Evolutionary conservation across 257 asterid species (phyloP), one percentile per base, ranked within the genome.

Genomic region (Eustoma russellianum): DNA sequence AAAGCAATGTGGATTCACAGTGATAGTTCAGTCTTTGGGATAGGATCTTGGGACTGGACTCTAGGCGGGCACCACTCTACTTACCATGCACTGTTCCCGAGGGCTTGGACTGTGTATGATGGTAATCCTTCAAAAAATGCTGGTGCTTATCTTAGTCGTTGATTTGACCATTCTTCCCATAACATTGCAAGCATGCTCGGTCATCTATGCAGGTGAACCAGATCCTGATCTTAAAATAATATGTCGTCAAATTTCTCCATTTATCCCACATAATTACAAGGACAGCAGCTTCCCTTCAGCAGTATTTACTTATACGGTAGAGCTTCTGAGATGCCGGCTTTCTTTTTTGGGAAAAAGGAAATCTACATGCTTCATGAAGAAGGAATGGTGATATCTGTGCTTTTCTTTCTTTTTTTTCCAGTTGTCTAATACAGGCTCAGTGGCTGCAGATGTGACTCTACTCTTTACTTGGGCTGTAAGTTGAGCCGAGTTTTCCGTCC

Each of bases 1-100:
- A 33, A 52, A 54, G 52, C 44, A 44, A 57, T 64, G 53, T 76
- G 77, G 64, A 66, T 60, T 54, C 65, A 68, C 94, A 85, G 98
- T 60, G 90, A 80, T 60, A 65, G 61, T 54, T 73, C 90, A 59
- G 85, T 77, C 66, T 65, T 80, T 60, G 98, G 98, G 64, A 81
- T 88, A 67, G 88, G 81, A 75, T 87, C 95, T 59, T 92, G 98
- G 98, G 98, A 88, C 80, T 92, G 98, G 98, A 79, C 69, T 43
- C 77, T 92, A 56, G 68, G 64, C 45, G 98, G 98, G 45, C 58
- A 66, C 55, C 69, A 68, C 28, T 92, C 85, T 33, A 79, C 94
- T 14, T 92, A 88, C 80, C 97, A 92, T 88, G 99, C 91, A 48
- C 64, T 92, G 74, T 92, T 57, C 72, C 99, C 99, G 5, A 83